Base-by-base conservation (phyloP, 148 eudicot species). In the Mesembryanthemum crystallinum region DNA sequence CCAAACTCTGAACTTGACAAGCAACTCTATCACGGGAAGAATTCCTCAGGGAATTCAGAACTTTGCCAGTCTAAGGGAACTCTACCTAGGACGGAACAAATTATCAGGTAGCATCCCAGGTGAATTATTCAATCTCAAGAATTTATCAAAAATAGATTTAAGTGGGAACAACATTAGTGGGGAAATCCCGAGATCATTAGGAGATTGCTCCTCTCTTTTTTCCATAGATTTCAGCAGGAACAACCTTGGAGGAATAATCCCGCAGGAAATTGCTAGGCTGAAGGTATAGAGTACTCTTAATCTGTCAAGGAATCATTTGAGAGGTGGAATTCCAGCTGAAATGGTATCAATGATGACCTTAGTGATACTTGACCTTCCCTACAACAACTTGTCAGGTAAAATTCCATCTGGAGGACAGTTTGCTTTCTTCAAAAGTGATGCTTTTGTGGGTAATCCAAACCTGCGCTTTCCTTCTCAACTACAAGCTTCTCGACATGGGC, bases 171-270 rank as follows among this genome's bases (percentile, higher is more conserved):
- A 39, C 74, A 43, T 86, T 11, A 81, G 76, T 32, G 88, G 93
- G 25, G 82, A 71, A 51, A 82, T 89, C 23, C 93, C 90, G 14
- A 74, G 61, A 23, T 67, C 83, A 12, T 58, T 87, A 43, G 76
- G 78, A 39, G 69, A 72, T 29, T 81, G 87, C 28, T 51, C 79
- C 12, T 72, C 74, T 39, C 69, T 85, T 10, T 81, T 78, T 5
- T 84, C 81, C 24, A 18, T 87, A 49, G 88, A 89, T 71, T 77
- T 89, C 14, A 87, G 93, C 58, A 78, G 77, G 24, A 89, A 89
- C 76, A 72, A 76, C 13, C 57, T 89, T n/a, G 15, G 45, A 1
- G 86, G 86, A 17, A 74, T 47, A 77, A 78, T 87, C 64, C 93
- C 93, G 1, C 52, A 9, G 13, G 78, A 74, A 71, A 68, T 87